A percentile compares a stretch with the other conserved stretches of the same genome.
phyloP scores from a whole-genome alignment of 2,329 filamentous ascomycete species.

The Mycogone perniciosa region DNA sequence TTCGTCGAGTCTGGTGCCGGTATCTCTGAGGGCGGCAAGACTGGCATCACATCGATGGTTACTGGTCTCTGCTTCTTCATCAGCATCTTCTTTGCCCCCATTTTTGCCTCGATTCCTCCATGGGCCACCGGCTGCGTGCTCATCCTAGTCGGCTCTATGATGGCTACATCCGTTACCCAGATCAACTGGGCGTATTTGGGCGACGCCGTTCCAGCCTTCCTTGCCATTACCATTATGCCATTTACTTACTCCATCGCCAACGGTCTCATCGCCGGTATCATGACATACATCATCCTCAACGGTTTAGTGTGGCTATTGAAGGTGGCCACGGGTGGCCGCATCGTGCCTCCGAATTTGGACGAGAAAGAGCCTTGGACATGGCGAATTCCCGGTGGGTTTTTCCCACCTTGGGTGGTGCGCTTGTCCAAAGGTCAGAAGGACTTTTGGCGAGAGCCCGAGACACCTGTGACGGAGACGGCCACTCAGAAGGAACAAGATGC shows the following conservation, averaged over 20 bases:
- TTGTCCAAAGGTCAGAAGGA: constrained; percentile 60
- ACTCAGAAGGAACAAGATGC: constrained; percentile 13
- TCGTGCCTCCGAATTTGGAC: constrained; percentile 68
- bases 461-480: constrained; percentile 10
- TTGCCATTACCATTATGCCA: constrained; percentile 80
- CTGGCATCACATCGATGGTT: constrained; percentile 73
- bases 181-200: constrained; percentile 88
- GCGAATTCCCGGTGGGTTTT: constrained; percentile 64
- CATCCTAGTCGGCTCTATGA: constrained; percentile 80
- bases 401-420: constrained; percentile 68
- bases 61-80: constrained; percentile 82
- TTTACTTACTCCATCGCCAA: constrained; percentile 88
- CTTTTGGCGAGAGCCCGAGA: constrained; percentile 54
- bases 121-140: constrained; percentile 89
- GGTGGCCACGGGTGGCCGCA: constrained; percentile 57
- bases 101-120: constrained; percentile 81
- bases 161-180: constrained; percentile 69
- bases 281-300: constrained; percentile 73
- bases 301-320: constrained; percentile 62
- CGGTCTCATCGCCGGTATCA: constrained; percentile 74
- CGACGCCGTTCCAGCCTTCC: constrained; percentile 76
- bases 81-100: constrained; percentile 81
- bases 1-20: constrained; percentile 87
- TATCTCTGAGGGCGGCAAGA: constrained; percentile 80
- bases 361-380: constrained; percentile 77